Base-by-base conservation (phyloP, 2,329 filamentous ascomycete genomes). In the Aspergillus sergii region DNA sequence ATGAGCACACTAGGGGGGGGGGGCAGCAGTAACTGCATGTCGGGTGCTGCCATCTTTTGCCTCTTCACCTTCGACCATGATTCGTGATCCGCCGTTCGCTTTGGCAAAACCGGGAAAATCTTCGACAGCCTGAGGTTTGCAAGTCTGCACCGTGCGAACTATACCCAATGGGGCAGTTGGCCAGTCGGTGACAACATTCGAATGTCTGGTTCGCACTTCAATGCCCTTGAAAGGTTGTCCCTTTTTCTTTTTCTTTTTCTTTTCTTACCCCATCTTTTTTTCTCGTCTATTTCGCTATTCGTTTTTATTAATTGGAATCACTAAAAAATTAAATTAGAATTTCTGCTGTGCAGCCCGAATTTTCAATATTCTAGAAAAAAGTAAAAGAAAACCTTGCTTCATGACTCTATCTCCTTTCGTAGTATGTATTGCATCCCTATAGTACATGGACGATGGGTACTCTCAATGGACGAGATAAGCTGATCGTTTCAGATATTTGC, bases 101-200 rank as follows among this genome's bases (percentile, higher is more conserved):
- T 55, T 55, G 51, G n/a, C 39, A 41, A 41, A 55, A 55, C 36
- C 51, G 32, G 51, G 51, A 34, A 55, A 55, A 39, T 55, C 51
- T 26, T 36, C 50, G 26, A 19, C 23, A 55, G 30, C 51, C 51
- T 54, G 30, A 54, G 51, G 28, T 54, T 34, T 54, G 23, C 14
- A 39, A 39, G 30, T 55, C 51, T 41, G 51, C 51, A 54, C 30
- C 9, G 30, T 1, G n/a, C 51, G 30, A 34, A 12, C 51, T 55
- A 55, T 36, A 9, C 51, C 51, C 12, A 21, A 55, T 55, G 51
- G 32, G 30, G 51, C 14, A 39, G 12, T 12, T 19, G 39, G 16
- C 30, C 30, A 53, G 50, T 53, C 50, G 23, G 26, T 54, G 28
- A 54, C 51, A 54, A 54, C 51, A 34, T 34, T 53, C 9, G n/a